These are phyloP conservation scores for Primulina tabacum DNA, from an alignment of 257 asterid genomes.

Conservation along the genomic window DNA sequence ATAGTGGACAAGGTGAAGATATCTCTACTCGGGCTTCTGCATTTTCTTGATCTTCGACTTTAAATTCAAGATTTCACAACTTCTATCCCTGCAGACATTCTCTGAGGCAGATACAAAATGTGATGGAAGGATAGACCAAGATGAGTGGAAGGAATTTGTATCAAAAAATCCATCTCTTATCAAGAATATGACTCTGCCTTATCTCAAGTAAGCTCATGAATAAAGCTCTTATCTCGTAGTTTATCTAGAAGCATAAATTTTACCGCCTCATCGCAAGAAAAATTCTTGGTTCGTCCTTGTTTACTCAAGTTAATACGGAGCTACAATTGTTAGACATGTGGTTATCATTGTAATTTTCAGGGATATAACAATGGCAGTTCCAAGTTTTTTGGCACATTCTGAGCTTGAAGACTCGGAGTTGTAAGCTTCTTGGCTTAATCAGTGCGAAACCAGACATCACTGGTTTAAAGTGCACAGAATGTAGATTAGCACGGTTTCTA, in stretches of 20 bases:
- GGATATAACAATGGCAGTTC: constrained; percentile 25
- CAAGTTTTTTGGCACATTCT: constrained; percentile 26
- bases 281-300: background rate
- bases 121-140: constrained; percentile 33
- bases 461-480: too few species aligned
- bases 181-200: constrained; percentile 38
- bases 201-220: constrained; percentile 23
- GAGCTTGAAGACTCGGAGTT: constrained; percentile 20
- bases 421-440: too few species aligned
- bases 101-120: constrained; percentile 29
- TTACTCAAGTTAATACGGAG: background rate
- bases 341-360: background rate
- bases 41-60: background rate
- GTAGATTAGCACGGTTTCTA: too few species aligned
- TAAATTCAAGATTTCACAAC: background rate
- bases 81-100: constrained; percentile 22
- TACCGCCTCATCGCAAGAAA: background rate
- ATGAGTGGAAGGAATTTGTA: constrained; percentile 32
- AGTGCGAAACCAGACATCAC: too few species aligned
- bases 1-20: constrained; percentile 32
- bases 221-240: background rate
- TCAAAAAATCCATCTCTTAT: constrained; percentile 26
- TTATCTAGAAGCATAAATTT: background rate
- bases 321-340: background rate
- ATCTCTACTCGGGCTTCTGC: background rate